These are phyloP conservation scores for Quercus phellos DNA, from an alignment of 331 rosid genomes.

Conservation along the genomic window DNA sequence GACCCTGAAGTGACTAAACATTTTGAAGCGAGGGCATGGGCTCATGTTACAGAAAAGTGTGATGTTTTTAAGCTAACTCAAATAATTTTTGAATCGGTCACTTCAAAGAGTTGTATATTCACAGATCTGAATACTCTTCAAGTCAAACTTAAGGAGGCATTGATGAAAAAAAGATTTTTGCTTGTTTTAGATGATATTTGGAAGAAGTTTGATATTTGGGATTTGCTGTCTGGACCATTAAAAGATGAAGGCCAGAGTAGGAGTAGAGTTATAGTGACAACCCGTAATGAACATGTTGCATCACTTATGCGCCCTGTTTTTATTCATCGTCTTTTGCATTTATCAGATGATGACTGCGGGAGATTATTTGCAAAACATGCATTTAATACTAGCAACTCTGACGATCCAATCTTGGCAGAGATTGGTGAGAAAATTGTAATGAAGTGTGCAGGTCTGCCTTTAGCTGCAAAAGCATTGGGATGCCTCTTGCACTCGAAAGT, in stretches of 20 bases:
- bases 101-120: too few relatives aligned
- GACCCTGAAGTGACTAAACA: too few relatives aligned
- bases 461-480: constrained; percentile 17
- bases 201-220: background rate
- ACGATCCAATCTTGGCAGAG: background rate
- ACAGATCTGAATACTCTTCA: too few relatives aligned
- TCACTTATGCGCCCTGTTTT: background rate
- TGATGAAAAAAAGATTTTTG: too few relatives aligned
- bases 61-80: too few relatives aligned
- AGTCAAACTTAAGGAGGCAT: too few relatives aligned
- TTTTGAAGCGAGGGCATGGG: too few relatives aligned
- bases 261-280: constrained; percentile 26
- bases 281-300: constrained; percentile 17
- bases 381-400: background rate
- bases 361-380: constrained; percentile 21
- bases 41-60: too few relatives aligned
- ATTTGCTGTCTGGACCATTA: constrained; percentile 20
- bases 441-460: constrained; percentile 23
- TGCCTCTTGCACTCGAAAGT: constrained; percentile 3
- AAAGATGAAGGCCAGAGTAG: background rate
- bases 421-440: constrained; percentile 8
- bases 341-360: constrained; percentile 11
- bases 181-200: too few relatives aligned
- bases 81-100: too few relatives aligned
- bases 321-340: background rate